Evolutionary conservation across 2,329 filamentous ascomycete species (phyloP).

Genomic region (Pseudogymnoascus sp.): DNA sequence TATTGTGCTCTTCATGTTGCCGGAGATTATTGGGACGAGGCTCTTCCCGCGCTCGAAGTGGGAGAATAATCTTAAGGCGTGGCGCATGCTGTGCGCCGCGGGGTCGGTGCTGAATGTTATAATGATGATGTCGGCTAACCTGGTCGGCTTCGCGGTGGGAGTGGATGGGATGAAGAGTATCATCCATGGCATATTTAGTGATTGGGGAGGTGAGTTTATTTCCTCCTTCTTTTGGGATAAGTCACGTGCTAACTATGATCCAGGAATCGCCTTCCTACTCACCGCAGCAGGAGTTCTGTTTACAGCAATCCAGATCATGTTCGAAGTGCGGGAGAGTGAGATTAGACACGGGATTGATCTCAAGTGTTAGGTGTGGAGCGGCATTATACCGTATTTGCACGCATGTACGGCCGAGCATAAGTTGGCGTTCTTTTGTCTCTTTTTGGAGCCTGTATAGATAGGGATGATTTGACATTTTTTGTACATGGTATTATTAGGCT

Average conservation of each 20-base stretch:
- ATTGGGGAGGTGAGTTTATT: slow-evolving; percentile 55
- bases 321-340: slow-evolving; percentile 85
- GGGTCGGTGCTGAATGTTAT: slow-evolving; percentile 79
- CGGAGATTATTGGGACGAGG: slow-evolving; percentile 67
- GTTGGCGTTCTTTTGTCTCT: neutral
- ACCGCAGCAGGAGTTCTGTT: slow-evolving; percentile 71
- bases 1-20: slow-evolving; percentile 86
- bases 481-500: slow-evolving; percentile 11
- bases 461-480: neutral
- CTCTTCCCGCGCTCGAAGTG: slow-evolving; percentile 68
- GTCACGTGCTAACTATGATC: neutral
- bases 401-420: slow-evolving; percentile 1
- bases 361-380: slow-evolving; percentile 56
- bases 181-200: slow-evolving; percentile 66
- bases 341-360: slow-evolving; percentile 72
- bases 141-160: slow-evolving; percentile 91
- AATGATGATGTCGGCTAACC: slow-evolving; percentile 93
- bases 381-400: neutral
- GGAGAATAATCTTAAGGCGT: slow-evolving; percentile 61
- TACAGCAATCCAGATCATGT: slow-evolving; percentile 88
- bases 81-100: slow-evolving; percentile 72
- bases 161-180: slow-evolving; percentile 79
- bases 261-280: slow-evolving; percentile 61
- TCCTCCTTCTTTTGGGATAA: slow-evolving; percentile 10
- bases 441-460: neutral